Evolutionary conservation across 2,329 filamentous ascomycete genomes (phyloP).

Genomic region (Fusarium redolens): DNA sequence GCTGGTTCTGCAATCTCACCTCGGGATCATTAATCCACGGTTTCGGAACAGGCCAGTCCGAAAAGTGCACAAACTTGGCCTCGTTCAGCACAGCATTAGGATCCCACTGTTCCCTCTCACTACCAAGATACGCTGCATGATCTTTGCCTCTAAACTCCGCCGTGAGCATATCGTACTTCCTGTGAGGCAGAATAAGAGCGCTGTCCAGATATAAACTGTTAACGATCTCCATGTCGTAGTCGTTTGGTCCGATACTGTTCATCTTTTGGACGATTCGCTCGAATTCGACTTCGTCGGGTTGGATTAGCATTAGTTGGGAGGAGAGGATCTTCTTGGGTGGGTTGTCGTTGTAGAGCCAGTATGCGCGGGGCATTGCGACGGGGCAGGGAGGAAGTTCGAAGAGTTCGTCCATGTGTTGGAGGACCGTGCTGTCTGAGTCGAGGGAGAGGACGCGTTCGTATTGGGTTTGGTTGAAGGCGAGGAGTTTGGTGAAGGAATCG

Average conservation of each 20-base stretch:
- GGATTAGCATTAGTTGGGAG: slow-evolving; percentile 68
- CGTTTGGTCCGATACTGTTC: slow-evolving; percentile 43
- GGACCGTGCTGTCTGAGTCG: slow-evolving; percentile 73
- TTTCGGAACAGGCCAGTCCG: slow-evolving; percentile 78
- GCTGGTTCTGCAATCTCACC: background rate
- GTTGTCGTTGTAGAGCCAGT: slow-evolving; percentile 69
- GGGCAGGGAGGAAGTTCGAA: slow-evolving; percentile 72
- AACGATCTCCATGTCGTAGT: slow-evolving; percentile 76
- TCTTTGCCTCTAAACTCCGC: slow-evolving; percentile 70
- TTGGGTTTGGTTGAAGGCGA: slow-evolving; percentile 74
- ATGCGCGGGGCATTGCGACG: slow-evolving; percentile 77
- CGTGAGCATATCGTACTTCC: slow-evolving; percentile 70
- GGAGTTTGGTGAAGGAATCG: slow-evolving; percentile 74
- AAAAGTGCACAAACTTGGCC: slow-evolving; percentile 77
- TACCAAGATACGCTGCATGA: slow-evolving; percentile 57
- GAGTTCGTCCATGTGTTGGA: slow-evolving; percentile 75
- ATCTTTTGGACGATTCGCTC: slow-evolving; percentile 48
- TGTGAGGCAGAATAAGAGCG: slow-evolving; percentile 72
- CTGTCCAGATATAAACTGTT: slow-evolving; percentile 70
- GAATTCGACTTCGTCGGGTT: slow-evolving; percentile 67
- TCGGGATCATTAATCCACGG: slow-evolving; percentile 52
- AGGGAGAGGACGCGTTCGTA: slow-evolving; percentile 64
- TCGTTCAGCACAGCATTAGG: slow-evolving; percentile 63
- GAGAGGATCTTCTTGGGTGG: slow-evolving; percentile 62
- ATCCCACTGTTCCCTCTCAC: slow-evolving; percentile 67